Base-by-base conservation (phyloP, 768 basidiomycete genomes). In the Agaricus sinodeliciosus region DNA sequence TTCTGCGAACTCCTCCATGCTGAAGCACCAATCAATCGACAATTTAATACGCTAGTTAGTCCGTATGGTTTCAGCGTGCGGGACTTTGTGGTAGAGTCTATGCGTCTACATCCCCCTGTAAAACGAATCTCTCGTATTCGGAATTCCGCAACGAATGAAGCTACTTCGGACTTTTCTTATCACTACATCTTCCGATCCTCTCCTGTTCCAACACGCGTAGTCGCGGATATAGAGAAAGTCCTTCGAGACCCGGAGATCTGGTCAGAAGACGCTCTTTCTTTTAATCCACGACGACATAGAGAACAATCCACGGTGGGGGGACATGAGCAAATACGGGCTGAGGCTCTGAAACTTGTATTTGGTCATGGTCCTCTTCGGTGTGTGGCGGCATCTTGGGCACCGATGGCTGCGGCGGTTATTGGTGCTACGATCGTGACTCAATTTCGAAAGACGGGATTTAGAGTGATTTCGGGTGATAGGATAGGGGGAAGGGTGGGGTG, bases 101-200 rank as follows among this genome's bases (percentile, higher is more conserved):
- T 81, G 64, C 67, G 80, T 0, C 65, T 81, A 1, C 63, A 77
- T 59, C 80, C 80, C 2, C 80, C 80, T 0, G 77, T 76, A 2
- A 72, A 69, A 45, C 74, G 68, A 22, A 78, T 82, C 36, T 62
- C 67, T 15, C 44, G 28, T 6, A n/a, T 53, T 15, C 26, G 11
- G 25, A 27, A 35, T 19, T 46, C 37, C 35, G 9, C 28, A 28
- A 28, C 28, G 5, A 4, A 5, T 28, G 9, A 28, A 4, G 9
- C 28, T 5, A 5, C 9, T 9, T 28, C 28, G 9, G 9, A 28
- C 28, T 9, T 28, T 9, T 28, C 9, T 9, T 28, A 28, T 28
- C 28, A n/a, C n/a, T n/a, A 11, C 31, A 31, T 31, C 31, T 31
- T 53, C 22, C n/a, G n/a, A 18, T 26, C 35, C 7, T 6, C 43